Evolutionary conservation across 176 grass and related monocot genomes (phyloP).

Genomic region (Carex cristatella): DNA sequence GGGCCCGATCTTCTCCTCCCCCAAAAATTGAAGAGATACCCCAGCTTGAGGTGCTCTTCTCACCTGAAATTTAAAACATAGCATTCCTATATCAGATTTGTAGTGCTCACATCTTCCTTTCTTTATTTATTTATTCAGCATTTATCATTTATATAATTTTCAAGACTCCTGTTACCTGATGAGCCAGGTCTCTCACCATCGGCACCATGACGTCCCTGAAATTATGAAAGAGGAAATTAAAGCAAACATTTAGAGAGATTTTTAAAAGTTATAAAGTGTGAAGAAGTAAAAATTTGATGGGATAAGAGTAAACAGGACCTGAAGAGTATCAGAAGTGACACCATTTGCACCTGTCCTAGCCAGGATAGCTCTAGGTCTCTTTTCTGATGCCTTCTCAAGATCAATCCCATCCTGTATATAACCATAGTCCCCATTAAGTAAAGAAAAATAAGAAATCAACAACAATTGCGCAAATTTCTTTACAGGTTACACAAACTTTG

Average conservation of each 20-base stretch:
- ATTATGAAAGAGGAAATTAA: not conserved
- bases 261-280: not conserved
- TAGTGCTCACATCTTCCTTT: not conserved
- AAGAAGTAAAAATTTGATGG: not conserved
- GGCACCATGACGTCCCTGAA: constrained; percentile 57
- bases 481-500: not conserved
- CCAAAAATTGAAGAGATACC: constrained; percentile 73
- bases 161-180: constrained; percentile 46
- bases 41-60: constrained; percentile 67
- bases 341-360: constrained; percentile 78
- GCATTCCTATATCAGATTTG: not conserved
- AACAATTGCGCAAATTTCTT: not conserved
- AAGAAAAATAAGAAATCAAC: not conserved
- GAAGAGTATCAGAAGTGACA: constrained; percentile 60
- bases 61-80: constrained; percentile 36
- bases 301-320: constrained; percentile 43
- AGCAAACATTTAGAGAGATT: not conserved
- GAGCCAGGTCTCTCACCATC: constrained; percentile 79
- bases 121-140: not conserved
- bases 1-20: constrained; percentile 54
- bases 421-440: not conserved
- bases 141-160: constrained; percentile 9
- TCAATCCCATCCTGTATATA: constrained; percentile 65
- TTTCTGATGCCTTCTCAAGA: constrained; percentile 66
- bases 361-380: constrained; percentile 60